These are phyloP conservation scores for Coemansia sp. DNA, from an alignment of 192 early-diverging fungal genomes.

Conservation along the genomic window DNA sequence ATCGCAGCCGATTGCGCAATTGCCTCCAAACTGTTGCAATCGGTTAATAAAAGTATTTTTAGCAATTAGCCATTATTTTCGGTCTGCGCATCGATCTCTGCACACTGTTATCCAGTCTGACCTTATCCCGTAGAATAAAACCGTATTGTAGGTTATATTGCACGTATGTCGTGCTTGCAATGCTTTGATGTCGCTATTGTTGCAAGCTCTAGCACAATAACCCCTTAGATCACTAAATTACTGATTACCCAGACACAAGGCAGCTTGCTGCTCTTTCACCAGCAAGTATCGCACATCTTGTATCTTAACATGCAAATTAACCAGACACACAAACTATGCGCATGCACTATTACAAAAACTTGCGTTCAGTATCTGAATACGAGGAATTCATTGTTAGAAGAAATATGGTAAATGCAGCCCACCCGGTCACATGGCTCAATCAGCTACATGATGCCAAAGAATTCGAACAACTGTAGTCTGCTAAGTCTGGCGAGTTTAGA, in stretches of 20 bases:
- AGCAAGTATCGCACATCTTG: too few relatives aligned
- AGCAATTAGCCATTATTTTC: not conserved
- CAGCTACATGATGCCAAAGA: not conserved
- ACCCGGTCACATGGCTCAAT: not conserved
- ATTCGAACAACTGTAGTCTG: not conserved
- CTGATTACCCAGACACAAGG: not conserved
- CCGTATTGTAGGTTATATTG: not conserved
- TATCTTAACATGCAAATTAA: not conserved
- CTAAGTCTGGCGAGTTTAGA: not conserved
- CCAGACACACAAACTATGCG: not conserved
- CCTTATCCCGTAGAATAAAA: not conserved
- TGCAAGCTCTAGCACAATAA: not conserved
- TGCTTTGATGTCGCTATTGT: not conserved
- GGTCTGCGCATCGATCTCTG: not conserved
- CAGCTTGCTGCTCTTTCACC: not conserved
- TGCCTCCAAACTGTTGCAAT: not conserved
- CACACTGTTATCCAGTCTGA: not conserved
- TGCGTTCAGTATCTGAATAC: too few relatives aligned
- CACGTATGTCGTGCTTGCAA: not conserved
- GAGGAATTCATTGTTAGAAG: not conserved
- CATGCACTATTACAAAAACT: too few relatives aligned
- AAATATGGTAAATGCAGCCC: not conserved
- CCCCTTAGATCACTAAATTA: not conserved
- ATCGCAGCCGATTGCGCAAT: not conserved
- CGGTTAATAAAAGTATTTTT: not conserved